A percentile compares a stretch with the other conserved stretches of the same genome.
Conservation (phyloP, 108 stramenopile genomes). For the Fragilaria radians region DNA sequence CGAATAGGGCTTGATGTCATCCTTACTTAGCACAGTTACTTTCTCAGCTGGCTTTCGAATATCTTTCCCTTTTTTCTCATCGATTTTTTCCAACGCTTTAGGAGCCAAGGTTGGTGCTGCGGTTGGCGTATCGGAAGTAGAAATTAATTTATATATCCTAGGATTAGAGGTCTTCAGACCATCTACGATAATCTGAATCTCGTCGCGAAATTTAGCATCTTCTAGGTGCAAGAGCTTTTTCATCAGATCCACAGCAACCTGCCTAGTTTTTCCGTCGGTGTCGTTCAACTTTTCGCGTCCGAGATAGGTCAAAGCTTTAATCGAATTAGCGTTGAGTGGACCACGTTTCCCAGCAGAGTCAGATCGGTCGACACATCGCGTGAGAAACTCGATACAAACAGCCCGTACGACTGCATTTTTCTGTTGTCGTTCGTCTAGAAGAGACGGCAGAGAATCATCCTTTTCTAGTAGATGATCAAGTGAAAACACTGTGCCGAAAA, state of each 20-base stretch:
- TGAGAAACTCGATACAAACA: constrained; percentile 51
- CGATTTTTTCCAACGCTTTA: too few species aligned
- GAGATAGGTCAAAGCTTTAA: constrained; percentile 30
- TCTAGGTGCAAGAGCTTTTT: constrained; percentile 33
- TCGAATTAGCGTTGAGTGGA: constrained; percentile 23
- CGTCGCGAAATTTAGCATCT: constrained; percentile 22
- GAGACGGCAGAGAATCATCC: constrained; percentile 49
- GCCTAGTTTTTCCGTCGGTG: constrained; percentile 65
- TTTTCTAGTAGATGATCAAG: constrained; percentile 72
- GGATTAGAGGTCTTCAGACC: constrained; percentile 46
- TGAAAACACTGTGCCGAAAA: constrained; percentile 72
- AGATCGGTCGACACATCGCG: constrained; percentile 49
- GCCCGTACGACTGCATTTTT: constrained; percentile 74
- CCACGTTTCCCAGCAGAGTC: constrained; percentile 49
- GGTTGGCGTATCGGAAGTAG: not conserved
- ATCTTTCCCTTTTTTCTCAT: not conserved
- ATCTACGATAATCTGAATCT: constrained; percentile 22
- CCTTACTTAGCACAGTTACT: not conserved
- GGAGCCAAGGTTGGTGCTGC: not conserved
- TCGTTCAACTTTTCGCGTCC: constrained; percentile 54
- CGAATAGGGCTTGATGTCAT: not conserved
- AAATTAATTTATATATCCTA: constrained; percentile 63
- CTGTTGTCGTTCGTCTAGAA: constrained; percentile 60
- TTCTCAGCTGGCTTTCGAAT: not conserved
- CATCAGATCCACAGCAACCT: constrained; percentile 50